phyloP scores from a whole-genome alignment of 208 protist species.

The Sergeia podlipaevii region DNA sequence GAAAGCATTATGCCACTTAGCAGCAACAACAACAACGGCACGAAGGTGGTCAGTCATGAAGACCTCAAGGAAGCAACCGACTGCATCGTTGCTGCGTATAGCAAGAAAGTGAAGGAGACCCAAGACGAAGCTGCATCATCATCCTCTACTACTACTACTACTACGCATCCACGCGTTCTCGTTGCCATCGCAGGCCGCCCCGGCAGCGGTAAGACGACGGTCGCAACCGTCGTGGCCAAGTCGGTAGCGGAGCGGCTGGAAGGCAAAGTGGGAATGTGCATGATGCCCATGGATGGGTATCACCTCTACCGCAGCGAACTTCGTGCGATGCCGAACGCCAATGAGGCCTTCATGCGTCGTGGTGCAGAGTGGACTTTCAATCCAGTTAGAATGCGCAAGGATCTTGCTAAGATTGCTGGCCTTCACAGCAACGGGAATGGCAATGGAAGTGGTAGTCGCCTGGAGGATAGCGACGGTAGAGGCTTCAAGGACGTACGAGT shows the following conservation, averaged over 20 bases:
- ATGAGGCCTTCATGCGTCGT: slow-evolving; percentile 50
- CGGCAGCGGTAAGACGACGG: slow-evolving; percentile 72
- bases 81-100: slow-evolving; percentile 13
- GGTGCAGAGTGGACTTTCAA: slow-evolving; percentile 85
- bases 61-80: slow-evolving; percentile 13
- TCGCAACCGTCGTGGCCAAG: slow-evolving; percentile 29
- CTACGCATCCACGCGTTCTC: slow-evolving; percentile 53
- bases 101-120: neutral
- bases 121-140: too few relatives aligned
- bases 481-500: slow-evolving; percentile 52
- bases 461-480: neutral
- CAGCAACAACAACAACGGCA: neutral
- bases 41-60: slow-evolving; percentile 6
- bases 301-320: slow-evolving; percentile 57
- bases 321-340: slow-evolving; percentile 41
- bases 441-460: slow-evolving; percentile 14
- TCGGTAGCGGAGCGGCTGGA: slow-evolving; percentile 23
- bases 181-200: slow-evolving; percentile 71
- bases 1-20: neutral
- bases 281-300: slow-evolving; percentile 87
- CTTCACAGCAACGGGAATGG: neutral
- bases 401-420: slow-evolving; percentile 33
- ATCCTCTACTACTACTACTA: neutral
- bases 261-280: slow-evolving; percentile 24
- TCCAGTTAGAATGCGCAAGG: slow-evolving; percentile 37